These are phyloP conservation scores for Amphicarpaea edgeworthii DNA, from an alignment of 306 rosid species.

Conservation along the genomic window DNA sequence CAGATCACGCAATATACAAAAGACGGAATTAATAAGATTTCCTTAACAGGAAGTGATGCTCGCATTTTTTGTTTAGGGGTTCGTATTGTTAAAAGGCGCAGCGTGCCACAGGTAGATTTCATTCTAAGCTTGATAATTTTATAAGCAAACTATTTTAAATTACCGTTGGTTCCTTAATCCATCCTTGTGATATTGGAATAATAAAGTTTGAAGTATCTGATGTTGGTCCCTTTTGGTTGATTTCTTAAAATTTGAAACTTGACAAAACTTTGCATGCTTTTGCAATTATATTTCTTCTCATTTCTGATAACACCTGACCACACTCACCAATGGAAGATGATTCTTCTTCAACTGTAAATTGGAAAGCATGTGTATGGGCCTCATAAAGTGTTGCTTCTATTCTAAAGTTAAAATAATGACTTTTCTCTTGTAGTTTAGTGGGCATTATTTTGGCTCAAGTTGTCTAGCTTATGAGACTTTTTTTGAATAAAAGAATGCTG, in stretches of 20 bases:
- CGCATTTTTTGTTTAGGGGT: conserved; percentile 93
- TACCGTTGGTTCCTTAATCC: conserved; percentile 38
- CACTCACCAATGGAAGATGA: background rate
- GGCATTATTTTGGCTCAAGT: conserved; percentile 8
- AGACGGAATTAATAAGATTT: conserved; percentile 92
- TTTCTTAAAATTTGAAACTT: conserved; percentile 34
- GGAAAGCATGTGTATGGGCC: conserved; percentile 18
- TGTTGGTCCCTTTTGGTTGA: conserved; percentile 27
- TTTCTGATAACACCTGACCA: background rate
- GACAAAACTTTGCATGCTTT: background rate
- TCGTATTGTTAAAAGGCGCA: conserved; percentile 86
- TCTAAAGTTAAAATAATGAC: background rate
- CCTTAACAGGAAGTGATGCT: conserved; percentile 87
- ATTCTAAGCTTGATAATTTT: conserved; percentile 29
- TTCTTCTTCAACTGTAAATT: background rate
- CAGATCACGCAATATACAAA: conserved; percentile 85
- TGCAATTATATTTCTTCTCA: conserved; percentile 13
- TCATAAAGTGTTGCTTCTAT: conserved; percentile 25
- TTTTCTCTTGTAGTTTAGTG: conserved; percentile 6
- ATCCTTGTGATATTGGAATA: conserved; percentile 16
- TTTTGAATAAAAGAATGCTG: background rate
- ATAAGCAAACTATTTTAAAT: conserved; percentile 19
- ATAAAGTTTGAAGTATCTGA: conserved; percentile 13
- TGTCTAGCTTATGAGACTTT: conserved; percentile 10
- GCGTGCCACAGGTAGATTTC: conserved; percentile 78